Base-by-base conservation (phyloP, 2,329 filamentous ascomycete species). In the Chaetomiaceae sp. region DNA sequence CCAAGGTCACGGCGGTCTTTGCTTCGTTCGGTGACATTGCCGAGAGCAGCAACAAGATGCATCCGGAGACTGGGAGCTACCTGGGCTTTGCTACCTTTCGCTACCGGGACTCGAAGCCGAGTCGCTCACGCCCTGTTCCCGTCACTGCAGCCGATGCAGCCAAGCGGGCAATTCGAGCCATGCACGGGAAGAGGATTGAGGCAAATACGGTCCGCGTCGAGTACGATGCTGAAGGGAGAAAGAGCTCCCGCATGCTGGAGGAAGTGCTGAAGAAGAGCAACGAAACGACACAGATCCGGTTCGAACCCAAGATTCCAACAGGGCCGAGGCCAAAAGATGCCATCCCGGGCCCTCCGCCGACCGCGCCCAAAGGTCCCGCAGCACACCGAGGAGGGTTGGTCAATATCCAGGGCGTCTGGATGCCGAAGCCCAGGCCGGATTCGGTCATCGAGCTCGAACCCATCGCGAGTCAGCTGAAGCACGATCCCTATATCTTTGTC, bases 31-130 rank as follows among this genome's bases (percentile, higher is more conserved):
- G 91, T 49, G 89, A 96, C 54, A 91, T 99, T 59, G 87, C 87
- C 40, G 88, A 91, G 65, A 87, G 95, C 63, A 91, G 89, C 65
- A 96, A 96, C 66, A 92, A 95, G 68, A 92, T 95, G 65, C 91
- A 99, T 69, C 94, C 94, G 8, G 87, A 91, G 54, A 97, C 91
- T 12, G 94, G 94, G 17, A 94, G 89, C 65, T 95, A 95, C 66
- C 80, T 99, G 12, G 94, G 94, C 12, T 91, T 99, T 67, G 95
- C 89, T 60, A 89, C 90, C 15, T 90, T 99, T 66, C 85, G 87
- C 55, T 99, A 95, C 70, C 85, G 87, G 64, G 92, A 97, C 67
- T 75, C 79, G 2, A 79, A 82, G 73, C 69, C 72, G 50, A 68
- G 74, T 75, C 60, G 77, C 70, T 61, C 76, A 73, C 65, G 83